Evolutionary conservation across 164 flowering plant genomes (phyloP).

Genomic region (Chimonanthus praecox): DNA sequence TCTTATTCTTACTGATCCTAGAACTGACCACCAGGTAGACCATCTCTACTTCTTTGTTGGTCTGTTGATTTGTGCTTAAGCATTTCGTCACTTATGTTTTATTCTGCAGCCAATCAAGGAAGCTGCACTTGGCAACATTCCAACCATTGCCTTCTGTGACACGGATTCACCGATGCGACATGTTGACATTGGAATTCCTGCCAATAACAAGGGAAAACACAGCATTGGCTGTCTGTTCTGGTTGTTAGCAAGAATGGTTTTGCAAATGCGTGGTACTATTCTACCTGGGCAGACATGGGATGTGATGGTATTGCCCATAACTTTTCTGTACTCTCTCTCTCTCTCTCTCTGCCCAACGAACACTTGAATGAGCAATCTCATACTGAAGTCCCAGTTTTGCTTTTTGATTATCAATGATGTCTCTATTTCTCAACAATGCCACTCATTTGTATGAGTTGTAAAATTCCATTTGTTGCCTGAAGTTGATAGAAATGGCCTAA

Average conservation of each 20-base stretch:
- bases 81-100: background rate
- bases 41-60: background rate
- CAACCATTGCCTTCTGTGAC: constrained; percentile 92
- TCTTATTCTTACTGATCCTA: constrained; percentile 75
- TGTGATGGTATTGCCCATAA: constrained; percentile 37
- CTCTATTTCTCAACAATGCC: too few relatives aligned
- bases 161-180: constrained; percentile 83
- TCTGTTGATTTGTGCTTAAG: background rate
- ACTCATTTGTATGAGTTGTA: too few relatives aligned
- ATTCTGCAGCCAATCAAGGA: constrained; percentile 78
- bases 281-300: constrained; percentile 74
- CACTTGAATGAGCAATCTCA: too few relatives aligned
- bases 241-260: constrained; percentile 83
- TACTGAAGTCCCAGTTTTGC: too few relatives aligned
- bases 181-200: constrained; percentile 90
- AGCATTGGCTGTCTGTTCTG: constrained; percentile 87
- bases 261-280: constrained; percentile 80
- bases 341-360: background rate
- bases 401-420: too few relatives aligned
- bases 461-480: background rate
- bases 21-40: constrained; percentile 53
- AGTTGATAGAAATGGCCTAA: background rate
- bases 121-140: constrained; percentile 77
- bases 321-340: background rate
- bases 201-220: constrained; percentile 92